Evolutionary conservation across 2,329 filamentous ascomycete genomes (phyloP).

Genomic region (Botrytis tulipae): DNA sequence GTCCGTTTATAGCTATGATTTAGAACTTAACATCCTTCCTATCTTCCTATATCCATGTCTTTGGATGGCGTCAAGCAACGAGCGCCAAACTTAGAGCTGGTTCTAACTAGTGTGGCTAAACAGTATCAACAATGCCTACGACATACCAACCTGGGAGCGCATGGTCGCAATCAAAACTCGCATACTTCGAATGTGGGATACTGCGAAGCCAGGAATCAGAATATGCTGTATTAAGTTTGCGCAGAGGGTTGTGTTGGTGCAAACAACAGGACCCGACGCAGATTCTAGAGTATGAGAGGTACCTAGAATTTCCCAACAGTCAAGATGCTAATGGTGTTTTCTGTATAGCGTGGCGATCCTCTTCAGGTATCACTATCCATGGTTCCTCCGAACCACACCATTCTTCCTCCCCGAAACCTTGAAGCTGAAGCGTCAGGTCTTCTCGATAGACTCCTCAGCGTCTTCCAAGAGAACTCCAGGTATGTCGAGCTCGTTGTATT

Average conservation of each 20-base stretch:
- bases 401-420: conserved; percentile 75
- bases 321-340: conserved; percentile 24
- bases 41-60: background rate
- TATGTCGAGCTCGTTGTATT: conserved; percentile 45
- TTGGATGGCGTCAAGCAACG: conserved; percentile 4
- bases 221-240: conserved; percentile 98
- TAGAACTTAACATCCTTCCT: conserved; percentile 2
- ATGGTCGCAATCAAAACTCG: conserved; percentile 87
- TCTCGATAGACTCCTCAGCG: conserved; percentile 79
- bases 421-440: conserved; percentile 92
- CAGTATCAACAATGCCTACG: conserved; percentile 84
- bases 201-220: conserved; percentile 69
- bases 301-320: conserved; percentile 3
- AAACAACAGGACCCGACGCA: conserved; percentile 77
- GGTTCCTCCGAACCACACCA: conserved; percentile 77
- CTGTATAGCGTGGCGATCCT: conserved; percentile 61
- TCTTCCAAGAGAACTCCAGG: conserved; percentile 84
- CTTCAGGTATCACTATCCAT: conserved; percentile 85
- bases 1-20: conserved; percentile 18
- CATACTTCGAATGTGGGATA: conserved; percentile 87
- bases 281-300: conserved; percentile 72
- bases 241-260: conserved; percentile 86
- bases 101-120: conserved; percentile 33
- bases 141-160: conserved; percentile 78
- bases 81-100: conserved; percentile 7